Evolutionary conservation across 2,329 filamentous ascomycete genomes (phyloP).

Genomic region (Aspergillus neotritici): DNA sequence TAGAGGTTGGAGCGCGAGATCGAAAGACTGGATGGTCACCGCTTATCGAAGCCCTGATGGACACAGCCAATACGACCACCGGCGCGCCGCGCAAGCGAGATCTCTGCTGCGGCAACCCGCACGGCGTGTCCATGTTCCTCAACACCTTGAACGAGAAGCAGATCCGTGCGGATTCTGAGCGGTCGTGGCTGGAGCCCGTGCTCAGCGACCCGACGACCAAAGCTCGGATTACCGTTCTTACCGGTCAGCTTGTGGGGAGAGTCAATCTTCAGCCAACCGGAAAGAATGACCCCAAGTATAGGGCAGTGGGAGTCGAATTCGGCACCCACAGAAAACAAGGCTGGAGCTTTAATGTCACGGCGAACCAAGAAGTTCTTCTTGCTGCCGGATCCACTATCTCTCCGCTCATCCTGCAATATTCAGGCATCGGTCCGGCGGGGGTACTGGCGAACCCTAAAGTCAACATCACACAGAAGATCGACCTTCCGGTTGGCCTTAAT

Average conservation of each 20-base stretch:
- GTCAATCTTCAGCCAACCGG: constrained; percentile 18
- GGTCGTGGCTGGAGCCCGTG: constrained; percentile 24
- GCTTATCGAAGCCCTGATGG: constrained; percentile 21
- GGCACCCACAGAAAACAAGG: constrained; percentile 18
- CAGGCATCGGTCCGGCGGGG: constrained; percentile 22
- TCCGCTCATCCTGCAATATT: constrained; percentile 23
- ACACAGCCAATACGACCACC: constrained; percentile 3
- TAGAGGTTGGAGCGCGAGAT: constrained; percentile 20
- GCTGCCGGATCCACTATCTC: constrained; percentile 25
- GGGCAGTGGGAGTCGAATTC: constrained; percentile 23
- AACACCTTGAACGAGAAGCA: constrained; percentile 23
- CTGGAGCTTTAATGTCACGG: constrained; percentile 17
- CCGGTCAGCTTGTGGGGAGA: constrained; percentile 22
- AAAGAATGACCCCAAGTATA: constrained; percentile 1
- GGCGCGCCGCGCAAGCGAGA: constrained; percentile 18
- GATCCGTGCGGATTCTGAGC: constrained; percentile 23
- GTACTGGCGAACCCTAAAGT: constrained; percentile 13
- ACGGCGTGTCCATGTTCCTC: constrained; percentile 26
- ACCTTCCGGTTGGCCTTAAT: constrained; percentile 27
- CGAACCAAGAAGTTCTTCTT: constrained; percentile 23
- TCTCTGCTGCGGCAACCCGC: constrained; percentile 22
- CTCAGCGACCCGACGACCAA: constrained; percentile 13
- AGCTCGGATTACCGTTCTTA: constrained; percentile 21
- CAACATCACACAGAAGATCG: constrained; percentile 16
- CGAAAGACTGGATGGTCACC: constrained; percentile 17